A percentile compares a stretch with the other conserved stretches of the same genome.
These are phyloP conservation scores for Wickerhamiella nectarea DNA, from an alignment of 805 yeast genomes.

Conservation along the genomic window DNA sequence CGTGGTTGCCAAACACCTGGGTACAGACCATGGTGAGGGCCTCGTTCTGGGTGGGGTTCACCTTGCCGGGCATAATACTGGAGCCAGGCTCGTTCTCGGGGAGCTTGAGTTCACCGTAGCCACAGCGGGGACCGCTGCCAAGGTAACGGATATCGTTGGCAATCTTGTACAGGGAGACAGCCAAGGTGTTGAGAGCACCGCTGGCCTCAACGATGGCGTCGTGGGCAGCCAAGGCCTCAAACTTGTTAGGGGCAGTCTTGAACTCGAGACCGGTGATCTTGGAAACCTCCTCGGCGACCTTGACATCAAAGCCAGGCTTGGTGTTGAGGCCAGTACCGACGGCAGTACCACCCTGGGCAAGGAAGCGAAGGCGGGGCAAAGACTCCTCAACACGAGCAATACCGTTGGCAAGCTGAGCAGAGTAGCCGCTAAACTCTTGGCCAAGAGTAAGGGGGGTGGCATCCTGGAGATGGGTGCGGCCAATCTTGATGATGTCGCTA, in stretches of 20 bases:
- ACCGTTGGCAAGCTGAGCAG: conserved; percentile 83
- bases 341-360: conserved; percentile 99
- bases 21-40: conserved; percentile 97
- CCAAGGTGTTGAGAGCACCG: conserved; percentile 92
- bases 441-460: conserved; percentile 97
- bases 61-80: conserved; percentile 99
- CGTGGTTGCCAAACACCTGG: conserved; percentile 94
- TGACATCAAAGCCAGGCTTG: conserved; percentile 72
- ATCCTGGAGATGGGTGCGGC: conserved; percentile 97
- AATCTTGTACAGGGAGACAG: conserved; percentile 85
- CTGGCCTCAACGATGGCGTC: conserved; percentile 97
- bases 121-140: conserved; percentile 99
- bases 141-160: conserved; percentile 97
- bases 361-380: conserved; percentile 59
- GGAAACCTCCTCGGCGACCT: conserved; percentile 76
- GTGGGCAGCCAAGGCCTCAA: conserved; percentile 97
- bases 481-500: conserved; percentile 83
- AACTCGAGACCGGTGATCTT: conserved; percentile 79
- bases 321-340: conserved; percentile 98
- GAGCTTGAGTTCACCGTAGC: conserved; percentile 86
- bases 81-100: conserved; percentile 99
- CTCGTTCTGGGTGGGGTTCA: conserved; percentile 98
- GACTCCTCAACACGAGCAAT: conserved; percentile 68
- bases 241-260: conserved; percentile 94
- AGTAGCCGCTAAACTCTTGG: conserved; percentile 96